Evolutionary conservation across 371 early-diverging fungal genomes (phyloP), one percentile per base, ranked within the genome.

Genomic region (Coemansia sp.): DNA sequence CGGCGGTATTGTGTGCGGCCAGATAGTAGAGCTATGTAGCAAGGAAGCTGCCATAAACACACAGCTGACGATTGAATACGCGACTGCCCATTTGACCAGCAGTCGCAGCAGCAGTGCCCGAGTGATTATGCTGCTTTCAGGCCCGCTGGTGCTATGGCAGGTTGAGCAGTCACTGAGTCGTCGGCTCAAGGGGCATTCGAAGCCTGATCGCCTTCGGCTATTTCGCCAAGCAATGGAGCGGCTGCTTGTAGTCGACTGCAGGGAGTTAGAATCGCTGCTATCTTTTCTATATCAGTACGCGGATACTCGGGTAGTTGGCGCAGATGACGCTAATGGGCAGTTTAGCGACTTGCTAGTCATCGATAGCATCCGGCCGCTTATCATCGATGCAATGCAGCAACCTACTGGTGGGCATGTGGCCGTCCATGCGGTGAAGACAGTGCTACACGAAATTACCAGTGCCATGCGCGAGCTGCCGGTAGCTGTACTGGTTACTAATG

Each of bases 311-410:
- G 11, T 20, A 20, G 52, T 35, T 1, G 64, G 49, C 30, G 13
- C n/a, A 1, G 10, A 20, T 32, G 48, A 43, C 9, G 45, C 13
- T 8, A 9, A 5, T 34, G 49, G 34, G 45, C 43, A 53, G 7
- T 36, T 30, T 10, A n/a, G 39, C 11, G 69, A 72, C 36, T 49
- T 74, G 8, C 31, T 70, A 3, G 47, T 74, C 11, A 59, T 74
- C 20, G 71, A 74, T 56, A 63, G 71, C 30, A 49, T 74, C 16
- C 70, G 71, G 20, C 66, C 70, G 30, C 53, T 70, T 14, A 35
- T 65, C 26, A 39, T 74, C 30, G 47, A 52, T 20, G 71, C 61
- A 1, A 48, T 70, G 9, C 65, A 58, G 26, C 52, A 43, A 32
- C 49, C 52, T 13, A 57, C 43, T 38, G 62, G 65, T 8, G 50